Evolutionary conservation across 257 asterid species (phyloP), one percentile per base, ranked within the genome.

Genomic region (Misopates orontium): DNA sequence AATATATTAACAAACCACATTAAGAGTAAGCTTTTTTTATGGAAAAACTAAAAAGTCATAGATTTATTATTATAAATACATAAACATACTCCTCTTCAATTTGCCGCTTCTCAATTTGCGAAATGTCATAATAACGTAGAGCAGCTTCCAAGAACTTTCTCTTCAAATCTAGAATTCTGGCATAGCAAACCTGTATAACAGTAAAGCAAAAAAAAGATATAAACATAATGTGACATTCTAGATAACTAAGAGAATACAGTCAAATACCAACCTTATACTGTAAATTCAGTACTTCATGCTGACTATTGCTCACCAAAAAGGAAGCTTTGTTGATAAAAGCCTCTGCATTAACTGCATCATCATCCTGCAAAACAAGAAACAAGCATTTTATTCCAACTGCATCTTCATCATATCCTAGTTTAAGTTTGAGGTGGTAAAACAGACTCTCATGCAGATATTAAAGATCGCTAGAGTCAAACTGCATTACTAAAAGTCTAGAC

Each of bases 121-220:
- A 94, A 70, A 94, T 94, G 74, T 72, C 98, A 73, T 94, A 90
- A 83, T 94, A 90, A 65, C 96, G 99, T 39, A 94, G 73, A 42
- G 98, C 99, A 81, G 99, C 99, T 88, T 90, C 99, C 80, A 90
- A 62, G 84, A 94, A 94, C 80, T 94, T 90, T 74, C 99, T 87
- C 86, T 94, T 94, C 82, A 94, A 70, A 83, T 94, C 99, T 16
- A 94, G 82, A 71, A 88, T 86, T 74, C 98, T 91, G 54, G 98
- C 99, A 81, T 90, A 88, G 83, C 98, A 88, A 74, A 94, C 98
- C 99, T 94, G 83, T 20, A 5, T 14, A 32, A 50, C 47, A 51
- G 19, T 16, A 17, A 31, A 31, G 9, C 3, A 24, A 60, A n/a
- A n/a, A 66, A 1, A 50, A 40, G 10, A 45, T 19, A 49, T 40